Evolutionary conservation across 768 basidiomycete species (phyloP).

Genomic region (Tephrocybe rancida): DNA sequence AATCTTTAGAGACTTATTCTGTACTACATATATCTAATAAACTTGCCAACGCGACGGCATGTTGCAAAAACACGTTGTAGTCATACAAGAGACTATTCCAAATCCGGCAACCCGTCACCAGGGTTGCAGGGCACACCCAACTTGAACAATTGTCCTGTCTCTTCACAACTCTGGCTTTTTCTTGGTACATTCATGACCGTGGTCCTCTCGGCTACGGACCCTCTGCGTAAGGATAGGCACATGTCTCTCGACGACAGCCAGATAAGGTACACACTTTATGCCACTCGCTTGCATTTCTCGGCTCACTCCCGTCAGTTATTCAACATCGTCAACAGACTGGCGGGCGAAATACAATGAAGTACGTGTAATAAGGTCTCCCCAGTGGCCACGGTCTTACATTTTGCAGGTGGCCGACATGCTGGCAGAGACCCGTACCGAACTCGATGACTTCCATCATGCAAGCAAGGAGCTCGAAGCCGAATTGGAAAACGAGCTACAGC

Average conservation of each 20-base stretch:
- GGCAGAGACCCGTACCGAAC: constrained; percentile 79
- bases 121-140: constrained; percentile 4
- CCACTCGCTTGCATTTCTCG: constrained; percentile 11
- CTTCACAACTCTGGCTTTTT: constrained; percentile 13
- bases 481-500: constrained; percentile 86
- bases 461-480: constrained; percentile 94
- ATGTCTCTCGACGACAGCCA: constrained; percentile 71
- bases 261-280: constrained; percentile 47
- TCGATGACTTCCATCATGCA: constrained; percentile 85
- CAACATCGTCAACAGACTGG: constrained; percentile 65
- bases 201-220: constrained; percentile 62
- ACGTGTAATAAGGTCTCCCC: background rate
- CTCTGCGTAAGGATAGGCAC: constrained; percentile 57
- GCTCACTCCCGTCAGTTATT: constrained; percentile 46
- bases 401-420: constrained; percentile 76
- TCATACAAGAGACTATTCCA: constrained; percentile 13
- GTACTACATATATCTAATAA: background rate
- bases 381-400: constrained; percentile 6
- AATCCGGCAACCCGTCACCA: constrained; percentile 17
- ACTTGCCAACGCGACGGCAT: background rate
- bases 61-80: constrained; percentile 7
- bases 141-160: constrained; percentile 1
- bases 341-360: constrained; percentile 78
- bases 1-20: constrained; percentile 38
- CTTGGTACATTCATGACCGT: constrained; percentile 51